Evolutionary conservation across 768 basidiomycete species (phyloP).

Genomic region (Hemileccinum impolitum): DNA sequence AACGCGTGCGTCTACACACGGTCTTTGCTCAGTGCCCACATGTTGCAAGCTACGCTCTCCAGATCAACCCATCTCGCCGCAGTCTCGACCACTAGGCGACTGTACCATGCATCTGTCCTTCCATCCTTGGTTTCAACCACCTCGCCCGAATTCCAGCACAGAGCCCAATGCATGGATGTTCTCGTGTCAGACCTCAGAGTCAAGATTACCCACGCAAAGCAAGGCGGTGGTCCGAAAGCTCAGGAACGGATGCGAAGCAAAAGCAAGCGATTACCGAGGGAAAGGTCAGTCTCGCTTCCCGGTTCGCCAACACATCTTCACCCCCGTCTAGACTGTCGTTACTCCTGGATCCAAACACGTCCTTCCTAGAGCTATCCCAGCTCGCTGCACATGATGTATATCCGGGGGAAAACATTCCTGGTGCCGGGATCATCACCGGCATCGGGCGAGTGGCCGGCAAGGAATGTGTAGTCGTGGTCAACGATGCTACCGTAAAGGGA

Average conservation of each 20-base stretch:
- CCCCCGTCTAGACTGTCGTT: conserved; percentile 51
- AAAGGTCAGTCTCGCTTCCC: conserved; percentile 49
- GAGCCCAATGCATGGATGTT: conserved; percentile 64
- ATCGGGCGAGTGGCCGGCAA: conserved; percentile 73
- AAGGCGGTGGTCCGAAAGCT: conserved; percentile 75
- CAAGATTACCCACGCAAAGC: conserved; percentile 55
- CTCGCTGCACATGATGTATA: conserved; percentile 90
- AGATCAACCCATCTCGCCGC: conserved; percentile 11
- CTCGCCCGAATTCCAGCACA: conserved; percentile 69
- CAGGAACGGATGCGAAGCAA: conserved; percentile 69
- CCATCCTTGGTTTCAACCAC: conserved; percentile 67
- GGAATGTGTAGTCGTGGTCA: conserved; percentile 89
- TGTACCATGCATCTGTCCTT: conserved; percentile 70
- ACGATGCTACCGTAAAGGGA: conserved; percentile 92
- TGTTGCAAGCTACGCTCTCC: conserved; percentile 18
- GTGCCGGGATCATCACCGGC: conserved; percentile 89
- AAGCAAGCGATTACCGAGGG: conserved; percentile 81
- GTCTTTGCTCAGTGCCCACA: conserved; percentile 5
- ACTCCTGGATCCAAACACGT: conserved; percentile 80
- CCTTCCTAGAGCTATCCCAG: conserved; percentile 85
- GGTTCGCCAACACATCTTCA: conserved; percentile 1
- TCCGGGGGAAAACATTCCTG: conserved; percentile 68
- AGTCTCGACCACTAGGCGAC: conserved; percentile 21
- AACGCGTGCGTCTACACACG: too few species aligned
- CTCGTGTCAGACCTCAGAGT: conserved; percentile 62